phyloP scores from a whole-genome alignment of 73 alveolate genomes.

The Durusdinium trenchii region DNA sequence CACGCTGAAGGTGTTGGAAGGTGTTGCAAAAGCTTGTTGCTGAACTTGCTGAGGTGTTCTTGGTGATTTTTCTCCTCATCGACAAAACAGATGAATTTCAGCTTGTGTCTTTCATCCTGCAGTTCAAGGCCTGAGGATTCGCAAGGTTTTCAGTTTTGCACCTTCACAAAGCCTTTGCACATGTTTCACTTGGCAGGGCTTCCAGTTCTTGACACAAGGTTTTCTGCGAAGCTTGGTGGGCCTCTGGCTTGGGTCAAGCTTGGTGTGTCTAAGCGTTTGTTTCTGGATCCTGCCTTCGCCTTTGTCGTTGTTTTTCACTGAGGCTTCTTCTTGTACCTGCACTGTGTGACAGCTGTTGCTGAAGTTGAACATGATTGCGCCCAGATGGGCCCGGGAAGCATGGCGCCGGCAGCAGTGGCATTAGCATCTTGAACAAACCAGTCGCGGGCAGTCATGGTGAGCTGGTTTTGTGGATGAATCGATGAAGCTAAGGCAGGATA shows the following conservation, averaged over 20 bases:
- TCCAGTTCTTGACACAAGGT: conserved; percentile 92
- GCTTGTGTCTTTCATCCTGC: conserved; percentile 62
- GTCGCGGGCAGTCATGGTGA: background rate
- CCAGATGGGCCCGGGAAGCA: conserved; percentile 52
- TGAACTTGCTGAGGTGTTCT: conserved; percentile 25
- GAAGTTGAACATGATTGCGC: conserved; percentile 55
- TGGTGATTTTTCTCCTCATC: conserved; percentile 44
- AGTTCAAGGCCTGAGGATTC: conserved; percentile 50
- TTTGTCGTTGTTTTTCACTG: background rate
- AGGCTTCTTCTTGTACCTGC: conserved; percentile 63
- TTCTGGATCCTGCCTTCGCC: background rate
- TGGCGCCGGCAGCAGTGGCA: conserved; percentile 14
- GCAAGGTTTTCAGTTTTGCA: background rate
- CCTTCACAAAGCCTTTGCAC: background rate
- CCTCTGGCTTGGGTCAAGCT: background rate
- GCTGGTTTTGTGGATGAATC: background rate
- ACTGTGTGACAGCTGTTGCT: conserved; percentile 46
- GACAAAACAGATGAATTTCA: conserved; percentile 88
- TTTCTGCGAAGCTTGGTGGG: conserved; percentile 77
- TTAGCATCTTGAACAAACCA: background rate
- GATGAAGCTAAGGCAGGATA: conserved; percentile 47
- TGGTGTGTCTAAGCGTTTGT: background rate
- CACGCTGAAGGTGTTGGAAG: background rate
- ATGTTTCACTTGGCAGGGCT: conserved; percentile 49
- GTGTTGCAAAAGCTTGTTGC: background rate